A percentile compares a stretch with the other conserved stretches of the same genome.
These are phyloP conservation scores for Baorangia bicolor DNA, from an alignment of 768 basidiomycete species.

Conservation along the genomic window DNA sequence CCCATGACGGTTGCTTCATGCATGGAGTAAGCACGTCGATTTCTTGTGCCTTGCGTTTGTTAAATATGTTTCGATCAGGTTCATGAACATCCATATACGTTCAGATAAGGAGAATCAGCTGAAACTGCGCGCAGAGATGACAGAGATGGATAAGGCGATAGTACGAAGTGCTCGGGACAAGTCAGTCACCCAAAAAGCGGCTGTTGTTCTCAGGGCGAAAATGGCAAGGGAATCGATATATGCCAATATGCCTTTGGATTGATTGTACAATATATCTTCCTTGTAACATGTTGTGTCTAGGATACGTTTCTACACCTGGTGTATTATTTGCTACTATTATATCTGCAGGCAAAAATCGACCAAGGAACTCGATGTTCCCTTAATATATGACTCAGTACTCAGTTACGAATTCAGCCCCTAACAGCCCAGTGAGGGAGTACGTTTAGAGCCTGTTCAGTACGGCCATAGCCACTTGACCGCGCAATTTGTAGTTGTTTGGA, in stretches of 20 bases:
- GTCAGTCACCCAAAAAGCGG: neutral
- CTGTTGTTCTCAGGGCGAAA: conserved; percentile 11
- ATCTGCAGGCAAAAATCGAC: too few species aligned
- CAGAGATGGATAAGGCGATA: conserved; percentile 14
- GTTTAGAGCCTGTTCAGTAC: too few species aligned
- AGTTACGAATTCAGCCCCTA: too few species aligned
- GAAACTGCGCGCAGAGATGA: conserved; percentile 15
- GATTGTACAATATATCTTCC: too few species aligned
- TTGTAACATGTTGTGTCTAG: neutral
- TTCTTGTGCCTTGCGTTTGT: neutral
- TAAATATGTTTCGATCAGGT: neutral
- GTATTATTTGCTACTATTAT: neutral
- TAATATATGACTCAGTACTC: too few species aligned
- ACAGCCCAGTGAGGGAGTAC: too few species aligned
- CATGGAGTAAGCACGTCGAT: neutral
- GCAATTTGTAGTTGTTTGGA: too few species aligned
- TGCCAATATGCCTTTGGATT: neutral
- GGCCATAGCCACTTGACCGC: too few species aligned
- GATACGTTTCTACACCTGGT: neutral
- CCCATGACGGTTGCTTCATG: conserved; percentile 13
- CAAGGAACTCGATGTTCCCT: too few species aligned
- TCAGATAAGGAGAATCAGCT: conserved; percentile 17
- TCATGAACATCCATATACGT: conserved; percentile 15
- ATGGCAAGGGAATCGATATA: conserved; percentile 12
- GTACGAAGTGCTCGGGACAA: conserved; percentile 1